A percentile compares a stretch with the other conserved stretches of the same genome.
These are phyloP conservation scores for Kazachstania taianensis DNA, from an alignment of 805 yeast genomes.

Conservation along the genomic window DNA sequence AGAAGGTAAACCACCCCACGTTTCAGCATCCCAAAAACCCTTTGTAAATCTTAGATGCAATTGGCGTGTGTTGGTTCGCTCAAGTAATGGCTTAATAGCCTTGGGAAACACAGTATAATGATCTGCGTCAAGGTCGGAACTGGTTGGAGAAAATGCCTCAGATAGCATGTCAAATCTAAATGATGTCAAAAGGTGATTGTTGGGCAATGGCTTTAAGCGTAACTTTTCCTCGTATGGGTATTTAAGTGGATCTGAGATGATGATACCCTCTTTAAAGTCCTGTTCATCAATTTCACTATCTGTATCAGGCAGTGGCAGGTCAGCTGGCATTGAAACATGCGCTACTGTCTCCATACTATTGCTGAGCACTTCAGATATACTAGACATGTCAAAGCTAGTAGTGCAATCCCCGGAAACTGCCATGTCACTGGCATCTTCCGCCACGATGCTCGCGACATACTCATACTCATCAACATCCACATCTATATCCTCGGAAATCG, in stretches of 20 bases:
- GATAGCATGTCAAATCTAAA: constrained; percentile 62
- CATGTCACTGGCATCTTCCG: background rate
- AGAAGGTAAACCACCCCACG: constrained; percentile 75
- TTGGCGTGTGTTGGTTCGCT: constrained; percentile 56
- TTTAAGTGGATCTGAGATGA: constrained; percentile 3
- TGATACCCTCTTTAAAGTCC: constrained; percentile 1
- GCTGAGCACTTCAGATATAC: background rate
- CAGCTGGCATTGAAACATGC: background rate
- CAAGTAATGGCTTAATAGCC: constrained; percentile 66
- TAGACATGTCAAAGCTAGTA: background rate
- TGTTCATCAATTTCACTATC: no score
- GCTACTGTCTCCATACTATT: background rate
- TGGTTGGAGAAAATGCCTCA: constrained; percentile 28
- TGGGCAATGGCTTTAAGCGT: constrained; percentile 58
- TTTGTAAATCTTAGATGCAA: constrained; percentile 80
- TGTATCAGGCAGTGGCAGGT: background rate
- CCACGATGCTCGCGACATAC: background rate
- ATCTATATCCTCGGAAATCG: no score
- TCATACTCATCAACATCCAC: constrained; percentile 2
- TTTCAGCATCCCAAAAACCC: constrained; percentile 89
- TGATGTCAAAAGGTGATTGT: constrained; percentile 57
- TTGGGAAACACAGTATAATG: constrained; percentile 72
- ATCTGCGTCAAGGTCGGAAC: constrained; percentile 14
- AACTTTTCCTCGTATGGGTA: constrained; percentile 54
- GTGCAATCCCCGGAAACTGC: background rate